A percentile compares a stretch with the other conserved stretches of the same genome.
Conservation (phyloP, 306 rosid genomes). For the Trifolium fragiferum region DNA sequence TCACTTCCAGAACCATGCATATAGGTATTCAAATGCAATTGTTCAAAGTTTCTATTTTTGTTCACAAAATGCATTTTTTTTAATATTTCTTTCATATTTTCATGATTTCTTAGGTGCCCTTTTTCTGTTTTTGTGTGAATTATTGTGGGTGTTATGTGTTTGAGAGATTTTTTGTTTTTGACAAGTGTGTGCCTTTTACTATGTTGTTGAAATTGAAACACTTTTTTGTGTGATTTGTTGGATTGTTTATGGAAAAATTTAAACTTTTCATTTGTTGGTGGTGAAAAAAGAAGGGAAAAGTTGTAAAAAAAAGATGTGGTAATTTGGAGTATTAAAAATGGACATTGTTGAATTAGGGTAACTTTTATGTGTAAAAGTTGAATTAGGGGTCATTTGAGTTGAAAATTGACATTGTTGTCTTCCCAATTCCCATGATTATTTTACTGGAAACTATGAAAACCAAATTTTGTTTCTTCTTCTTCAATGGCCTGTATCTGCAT, state of each 20-base stretch:
- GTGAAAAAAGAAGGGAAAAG: constrained; percentile 18
- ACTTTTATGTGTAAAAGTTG: constrained; percentile 25
- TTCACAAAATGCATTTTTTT: constrained; percentile 16
- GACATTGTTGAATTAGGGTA: too few species aligned
- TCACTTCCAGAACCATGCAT: constrained; percentile 55
- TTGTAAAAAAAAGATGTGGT: constrained; percentile 2
- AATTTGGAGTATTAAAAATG: constrained; percentile 24
- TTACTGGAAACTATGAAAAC: constrained; percentile 28
- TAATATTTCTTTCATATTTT: not conserved
- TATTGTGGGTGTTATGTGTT: constrained; percentile 22
- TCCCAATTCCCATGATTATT: not conserved
- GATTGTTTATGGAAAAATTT: constrained; percentile 28
- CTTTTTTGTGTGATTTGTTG: constrained; percentile 30
- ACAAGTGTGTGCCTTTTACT: constrained; percentile 10
- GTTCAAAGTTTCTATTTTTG: constrained; percentile 37
- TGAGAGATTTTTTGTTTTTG: constrained; percentile 15
- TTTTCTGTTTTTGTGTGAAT: constrained; percentile 37
- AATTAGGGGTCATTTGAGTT: constrained; percentile 35
- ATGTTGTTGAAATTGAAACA: constrained; percentile 26
- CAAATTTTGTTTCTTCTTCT: constrained; percentile 29
- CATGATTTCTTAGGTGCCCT: constrained; percentile 19
- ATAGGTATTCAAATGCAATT: constrained; percentile 54
- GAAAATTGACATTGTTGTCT: not conserved
- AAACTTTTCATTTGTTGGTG: constrained; percentile 35
- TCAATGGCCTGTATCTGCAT: constrained; percentile 21